Evolutionary conservation across 2,329 filamentous ascomycete species (phyloP).

Genomic region (Paraphaeosphaeria minitans): DNA sequence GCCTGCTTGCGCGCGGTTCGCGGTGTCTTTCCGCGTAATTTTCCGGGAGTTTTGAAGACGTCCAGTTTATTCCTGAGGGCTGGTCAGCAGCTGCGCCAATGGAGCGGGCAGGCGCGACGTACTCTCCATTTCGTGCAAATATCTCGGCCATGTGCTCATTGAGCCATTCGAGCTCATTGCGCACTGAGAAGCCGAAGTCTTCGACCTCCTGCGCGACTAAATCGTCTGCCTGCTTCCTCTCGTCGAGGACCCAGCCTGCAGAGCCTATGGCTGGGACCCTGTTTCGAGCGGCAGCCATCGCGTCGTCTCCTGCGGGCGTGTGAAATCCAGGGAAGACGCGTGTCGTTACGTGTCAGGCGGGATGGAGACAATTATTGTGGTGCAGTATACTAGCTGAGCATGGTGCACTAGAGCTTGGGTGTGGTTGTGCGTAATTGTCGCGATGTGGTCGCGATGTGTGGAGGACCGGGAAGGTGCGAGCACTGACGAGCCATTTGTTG

Average conservation of each 20-base stretch:
- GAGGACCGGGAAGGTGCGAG: slow-evolving; percentile 13
- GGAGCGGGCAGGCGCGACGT: slow-evolving; percentile 49
- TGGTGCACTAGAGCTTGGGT: slow-evolving; percentile 10
- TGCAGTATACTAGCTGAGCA: slow-evolving; percentile 18
- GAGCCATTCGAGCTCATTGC: slow-evolving; percentile 96
- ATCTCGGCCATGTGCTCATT: slow-evolving; percentile 98
- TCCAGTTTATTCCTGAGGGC: slow-evolving; percentile 79
- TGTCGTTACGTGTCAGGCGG: slow-evolving; percentile 24
- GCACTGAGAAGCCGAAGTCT: slow-evolving; percentile 88
- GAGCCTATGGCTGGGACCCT: slow-evolving; percentile 71
- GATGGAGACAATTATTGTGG: slow-evolving; percentile 8
- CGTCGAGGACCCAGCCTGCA: slow-evolving; percentile 80
- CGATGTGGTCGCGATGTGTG: slow-evolving; percentile 7
- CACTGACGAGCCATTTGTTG: slow-evolving; percentile 15
- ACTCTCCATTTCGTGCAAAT: slow-evolving; percentile 87
- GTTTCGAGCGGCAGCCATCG: slow-evolving; percentile 39
- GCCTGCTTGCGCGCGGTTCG: slow-evolving; percentile 68
- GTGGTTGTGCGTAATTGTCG: slow-evolving; percentile 8
- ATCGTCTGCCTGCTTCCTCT: slow-evolving; percentile 77
- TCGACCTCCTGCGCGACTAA: slow-evolving; percentile 83
- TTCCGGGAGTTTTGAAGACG: slow-evolving; percentile 93
- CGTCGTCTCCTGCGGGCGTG: slow-evolving; percentile 15
- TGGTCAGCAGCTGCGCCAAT: slow-evolving; percentile 30
- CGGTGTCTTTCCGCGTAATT: slow-evolving; percentile 80
- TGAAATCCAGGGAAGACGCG: slow-evolving; percentile 27